Evolutionary conservation across 139 green algal genomes (phyloP).

Genomic region (Chlamydomonas applanata): DNA sequence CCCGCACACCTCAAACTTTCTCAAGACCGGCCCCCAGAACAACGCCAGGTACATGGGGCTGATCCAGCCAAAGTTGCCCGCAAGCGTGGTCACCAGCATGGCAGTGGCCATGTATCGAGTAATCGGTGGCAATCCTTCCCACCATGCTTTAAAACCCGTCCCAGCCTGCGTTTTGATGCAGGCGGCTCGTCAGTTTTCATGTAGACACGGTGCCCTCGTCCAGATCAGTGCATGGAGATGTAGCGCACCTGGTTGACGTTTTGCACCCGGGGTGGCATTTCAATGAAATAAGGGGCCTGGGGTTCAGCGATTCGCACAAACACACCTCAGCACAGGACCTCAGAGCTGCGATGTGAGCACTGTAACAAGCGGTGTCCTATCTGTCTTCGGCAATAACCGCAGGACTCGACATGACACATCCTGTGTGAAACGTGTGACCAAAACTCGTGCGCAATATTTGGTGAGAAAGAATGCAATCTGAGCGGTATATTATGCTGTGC

Average conservation of each 20-base stretch:
- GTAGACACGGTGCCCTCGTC: not conserved
- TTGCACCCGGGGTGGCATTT: not conserved
- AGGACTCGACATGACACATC: too few relatives aligned
- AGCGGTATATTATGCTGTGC: too few relatives aligned
- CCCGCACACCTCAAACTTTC: conserved; percentile 63
- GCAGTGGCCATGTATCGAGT: conserved; percentile 42
- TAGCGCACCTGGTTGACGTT: not conserved
- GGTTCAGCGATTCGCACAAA: not conserved
- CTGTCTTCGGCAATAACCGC: too few relatives aligned
- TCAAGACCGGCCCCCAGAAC: conserved; percentile 27
- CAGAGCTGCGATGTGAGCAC: too few relatives aligned
- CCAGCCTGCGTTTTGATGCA: conserved; percentile 15
- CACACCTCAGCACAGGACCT: too few relatives aligned
- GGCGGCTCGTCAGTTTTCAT: too few relatives aligned
- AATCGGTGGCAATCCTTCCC: conserved; percentile 51
- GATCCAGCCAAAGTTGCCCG: conserved; percentile 29
- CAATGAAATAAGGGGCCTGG: too few relatives aligned
- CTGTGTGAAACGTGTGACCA: too few relatives aligned
- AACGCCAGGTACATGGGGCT: conserved; percentile 32
- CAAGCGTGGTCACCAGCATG: conserved; percentile 26
- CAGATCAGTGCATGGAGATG: not conserved
- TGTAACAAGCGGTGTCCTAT: too few relatives aligned
- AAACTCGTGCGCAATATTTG: too few relatives aligned
- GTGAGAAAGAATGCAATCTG: too few relatives aligned
- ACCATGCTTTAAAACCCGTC: conserved; percentile 39